Conservation (phyloP, 2,329 filamentous ascomycete genomes). For the Botryotinia convoluta region DNA sequence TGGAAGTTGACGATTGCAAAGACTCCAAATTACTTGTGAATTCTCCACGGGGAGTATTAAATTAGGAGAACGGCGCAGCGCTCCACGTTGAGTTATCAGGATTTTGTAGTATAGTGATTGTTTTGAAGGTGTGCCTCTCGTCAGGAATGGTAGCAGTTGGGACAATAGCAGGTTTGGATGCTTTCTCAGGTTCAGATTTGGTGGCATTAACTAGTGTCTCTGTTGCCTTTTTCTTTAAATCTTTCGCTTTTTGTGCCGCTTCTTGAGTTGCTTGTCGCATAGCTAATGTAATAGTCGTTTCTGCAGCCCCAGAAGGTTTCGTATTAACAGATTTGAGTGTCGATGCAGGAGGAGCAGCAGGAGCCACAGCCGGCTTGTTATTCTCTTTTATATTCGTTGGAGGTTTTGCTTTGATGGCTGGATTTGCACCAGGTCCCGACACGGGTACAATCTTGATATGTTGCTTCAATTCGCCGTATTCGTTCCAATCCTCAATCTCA, state of each 20-base stretch:
- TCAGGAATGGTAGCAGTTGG: slow-evolving; percentile 22
- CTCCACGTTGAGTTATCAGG: slow-evolving; percentile 37
- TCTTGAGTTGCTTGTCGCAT: slow-evolving; percentile 61
- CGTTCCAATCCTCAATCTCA: slow-evolving; percentile 98
- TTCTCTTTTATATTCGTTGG: slow-evolving; percentile 37
- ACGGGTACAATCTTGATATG: slow-evolving; percentile 46
- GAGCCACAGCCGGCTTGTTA: slow-evolving; percentile 34
- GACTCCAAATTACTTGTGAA: slow-evolving; percentile 26
- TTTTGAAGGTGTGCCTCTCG: slow-evolving; percentile 22
- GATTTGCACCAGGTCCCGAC: slow-evolving; percentile 24
- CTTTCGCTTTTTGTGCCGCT: slow-evolving; percentile 62
- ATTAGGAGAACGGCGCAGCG: slow-evolving; percentile 9
- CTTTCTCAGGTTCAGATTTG: slow-evolving; percentile 25
- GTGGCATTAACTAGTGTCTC: slow-evolving; percentile 27
- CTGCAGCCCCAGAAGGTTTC: slow-evolving; percentile 27
- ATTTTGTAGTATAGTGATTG: slow-evolving; percentile 31
- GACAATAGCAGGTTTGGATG: slow-evolving; percentile 21
- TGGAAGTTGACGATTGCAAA: slow-evolving; percentile 33
- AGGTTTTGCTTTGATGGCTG: slow-evolving; percentile 30
- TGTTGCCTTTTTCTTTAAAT: slow-evolving; percentile 46
- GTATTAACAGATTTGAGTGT: slow-evolving; percentile 21
- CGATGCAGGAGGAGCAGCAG: slow-evolving; percentile 29
- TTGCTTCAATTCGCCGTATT: slow-evolving; percentile 91
- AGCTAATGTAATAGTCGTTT: slow-evolving; percentile 42
- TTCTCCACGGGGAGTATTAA: slow-evolving; percentile 7